phyloP scores from a whole-genome alignment of 495 filamentous ascomycete genomes.

The Pseudomonodictys pantanalensis region DNA sequence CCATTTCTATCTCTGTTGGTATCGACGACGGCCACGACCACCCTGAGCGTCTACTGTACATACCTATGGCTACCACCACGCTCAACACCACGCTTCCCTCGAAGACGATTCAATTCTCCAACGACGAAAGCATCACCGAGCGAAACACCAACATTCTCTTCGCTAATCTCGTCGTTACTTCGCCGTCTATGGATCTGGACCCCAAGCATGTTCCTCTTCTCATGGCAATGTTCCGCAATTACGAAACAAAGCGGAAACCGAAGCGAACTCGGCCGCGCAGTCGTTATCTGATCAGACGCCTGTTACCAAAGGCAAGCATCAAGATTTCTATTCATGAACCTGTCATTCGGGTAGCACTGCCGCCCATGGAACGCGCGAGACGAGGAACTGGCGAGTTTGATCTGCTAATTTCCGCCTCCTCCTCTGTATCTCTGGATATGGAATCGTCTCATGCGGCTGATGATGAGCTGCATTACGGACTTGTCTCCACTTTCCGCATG shows the following conservation, averaged over 20 bases:
- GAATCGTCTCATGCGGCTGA: constrained; percentile 91
- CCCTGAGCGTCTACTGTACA: constrained; percentile 82
- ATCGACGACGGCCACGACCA: constrained; percentile 83
- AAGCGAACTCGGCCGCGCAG: constrained; percentile 30
- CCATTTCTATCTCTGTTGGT: constrained; percentile 85
- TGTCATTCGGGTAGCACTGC: constrained; percentile 82
- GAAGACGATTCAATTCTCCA: constrained; percentile 80
- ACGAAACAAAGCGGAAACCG: constrained; percentile 19
- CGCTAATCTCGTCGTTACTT: constrained; percentile 92
- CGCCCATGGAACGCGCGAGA: constrained; percentile 62
- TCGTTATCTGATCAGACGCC: constrained; percentile 78
- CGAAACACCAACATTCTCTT: constrained; percentile 95
- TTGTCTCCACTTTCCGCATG: constrained; percentile 76
- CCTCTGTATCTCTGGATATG: constrained; percentile 84
- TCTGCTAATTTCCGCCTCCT: constrained; percentile 88
- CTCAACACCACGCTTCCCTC: constrained; percentile 92
- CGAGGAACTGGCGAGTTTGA: constrained; percentile 69
- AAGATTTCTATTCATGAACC: constrained; percentile 97
- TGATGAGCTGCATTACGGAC: constrained; percentile 79
- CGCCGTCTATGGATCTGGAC: constrained; percentile 91
- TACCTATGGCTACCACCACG: constrained; percentile 97
- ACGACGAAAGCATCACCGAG: constrained; percentile 72
- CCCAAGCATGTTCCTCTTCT: constrained; percentile 87
- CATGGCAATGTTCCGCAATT: constrained; percentile 55
- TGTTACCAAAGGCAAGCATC: constrained; percentile 90